A percentile compares a stretch with the other conserved stretches of the same genome.
Evolutionary conservation across 2,329 filamentous ascomycete genomes (phyloP).

Genomic region (Aspergillus terreus): DNA sequence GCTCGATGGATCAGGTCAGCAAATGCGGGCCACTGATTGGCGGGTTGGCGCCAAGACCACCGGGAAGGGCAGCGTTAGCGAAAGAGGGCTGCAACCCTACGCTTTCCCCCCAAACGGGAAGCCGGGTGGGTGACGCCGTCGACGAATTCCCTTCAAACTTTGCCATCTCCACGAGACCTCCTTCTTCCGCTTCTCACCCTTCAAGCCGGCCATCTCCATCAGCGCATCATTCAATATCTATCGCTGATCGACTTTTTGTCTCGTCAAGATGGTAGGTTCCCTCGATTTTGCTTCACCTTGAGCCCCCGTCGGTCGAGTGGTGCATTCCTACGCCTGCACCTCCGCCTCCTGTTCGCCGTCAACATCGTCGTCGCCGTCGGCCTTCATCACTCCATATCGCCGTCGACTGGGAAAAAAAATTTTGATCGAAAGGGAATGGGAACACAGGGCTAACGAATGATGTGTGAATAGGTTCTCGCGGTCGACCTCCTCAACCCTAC

Average conservation of each 20-base stretch:
- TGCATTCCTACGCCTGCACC: no score
- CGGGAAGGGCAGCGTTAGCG: slow-evolving; percentile 32
- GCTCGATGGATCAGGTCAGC: slow-evolving; percentile 3
- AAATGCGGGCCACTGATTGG: slow-evolving; percentile 4
- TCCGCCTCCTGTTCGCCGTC: slow-evolving; percentile 5
- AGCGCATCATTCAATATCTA: slow-evolving; percentile 35
- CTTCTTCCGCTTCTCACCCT: slow-evolving; percentile 28
- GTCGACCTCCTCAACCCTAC: slow-evolving; percentile 99
- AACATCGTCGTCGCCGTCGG: slow-evolving; percentile 13
- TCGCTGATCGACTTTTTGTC: slow-evolving; percentile 40
- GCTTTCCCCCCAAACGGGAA: slow-evolving; percentile 23
- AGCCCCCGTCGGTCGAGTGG: no score
- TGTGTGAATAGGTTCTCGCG: slow-evolving; percentile 80
- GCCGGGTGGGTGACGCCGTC: slow-evolving; percentile 19
- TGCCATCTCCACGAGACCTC: slow-evolving; percentile 32
- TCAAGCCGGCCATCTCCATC: slow-evolving; percentile 40
- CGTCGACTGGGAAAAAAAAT: neutral
- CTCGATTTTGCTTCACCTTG: no score
- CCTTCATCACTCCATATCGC: neutral
- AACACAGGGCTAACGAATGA: slow-evolving; percentile 17
- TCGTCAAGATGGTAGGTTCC: slow-evolving; percentile 43
- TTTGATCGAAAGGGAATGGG: neutral
- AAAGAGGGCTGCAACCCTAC: slow-evolving; percentile 35
- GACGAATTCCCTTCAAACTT: slow-evolving; percentile 33
- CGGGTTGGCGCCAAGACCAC: slow-evolving; percentile 3